Percentiles rank a stretch among this genome's conserved stretches.
Evolutionary conservation across 2,329 filamentous ascomycete genomes (phyloP).

Genomic region (Didymella sp.): DNA sequence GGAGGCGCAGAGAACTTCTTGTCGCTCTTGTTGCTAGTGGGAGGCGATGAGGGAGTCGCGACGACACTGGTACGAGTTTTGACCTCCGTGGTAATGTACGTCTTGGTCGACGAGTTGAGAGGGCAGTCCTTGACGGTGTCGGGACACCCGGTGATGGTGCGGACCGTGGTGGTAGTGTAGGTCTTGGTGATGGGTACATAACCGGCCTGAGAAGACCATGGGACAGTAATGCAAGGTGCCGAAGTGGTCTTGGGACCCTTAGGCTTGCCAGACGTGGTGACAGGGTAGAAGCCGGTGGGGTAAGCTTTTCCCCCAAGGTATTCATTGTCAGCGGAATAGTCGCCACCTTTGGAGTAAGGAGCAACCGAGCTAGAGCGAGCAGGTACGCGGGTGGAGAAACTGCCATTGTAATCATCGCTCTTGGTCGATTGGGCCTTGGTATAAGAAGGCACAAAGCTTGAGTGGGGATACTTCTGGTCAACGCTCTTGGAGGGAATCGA

Average conservation of each 20-base stretch:
- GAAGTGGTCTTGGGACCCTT: neutral
- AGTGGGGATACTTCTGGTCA: neutral
- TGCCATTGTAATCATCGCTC: no score
- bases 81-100: neutral
- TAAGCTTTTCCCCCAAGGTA: neutral
- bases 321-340: neutral
- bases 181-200: neutral
- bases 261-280: neutral
- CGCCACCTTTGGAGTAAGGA: neutral
- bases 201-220: neutral
- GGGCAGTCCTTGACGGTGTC: neutral
- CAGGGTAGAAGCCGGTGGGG: neutral
- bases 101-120: neutral
- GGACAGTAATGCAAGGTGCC: neutral
- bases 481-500: neutral
- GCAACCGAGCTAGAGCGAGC: neutral
- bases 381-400: no score
- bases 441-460: neutral
- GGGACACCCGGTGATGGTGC: neutral
- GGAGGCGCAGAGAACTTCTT: neutral
- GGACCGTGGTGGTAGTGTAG: neutral
- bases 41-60: neutral
- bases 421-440: no score
- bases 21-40: neutral
- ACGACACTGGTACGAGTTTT: neutral